Evolutionary conservation across 202 grass and related monocot genomes (phyloP).

Genomic region (Elaeis oleifera): DNA sequence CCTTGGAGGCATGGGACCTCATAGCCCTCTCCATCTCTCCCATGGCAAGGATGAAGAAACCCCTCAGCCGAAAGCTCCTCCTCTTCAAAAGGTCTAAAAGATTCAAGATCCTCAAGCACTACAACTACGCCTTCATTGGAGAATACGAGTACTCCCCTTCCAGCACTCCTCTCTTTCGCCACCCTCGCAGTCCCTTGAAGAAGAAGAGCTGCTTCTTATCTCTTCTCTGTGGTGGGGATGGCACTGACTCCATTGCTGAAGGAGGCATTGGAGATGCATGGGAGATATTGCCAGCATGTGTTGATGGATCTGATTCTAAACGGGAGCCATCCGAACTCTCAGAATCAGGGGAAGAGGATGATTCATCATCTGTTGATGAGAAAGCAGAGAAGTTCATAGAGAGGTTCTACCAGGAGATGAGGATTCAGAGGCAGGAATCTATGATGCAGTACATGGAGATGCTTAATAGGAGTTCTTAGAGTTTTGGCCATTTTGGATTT

Average conservation of each 20-base stretch:
- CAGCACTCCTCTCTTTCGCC: constrained; percentile 41
- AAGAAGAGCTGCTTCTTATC: constrained; percentile 36
- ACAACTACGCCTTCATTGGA: constrained; percentile 64
- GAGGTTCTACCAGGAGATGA: constrained; percentile 76
- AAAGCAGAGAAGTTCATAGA: constrained; percentile 83
- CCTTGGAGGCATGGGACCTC: constrained; percentile 59
- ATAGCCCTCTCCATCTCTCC: constrained; percentile 38
- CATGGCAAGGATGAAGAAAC: constrained; percentile 41
- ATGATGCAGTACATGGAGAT: constrained; percentile 29
- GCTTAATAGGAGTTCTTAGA: constrained; percentile 17
- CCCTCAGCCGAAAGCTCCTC: constrained; percentile 37
- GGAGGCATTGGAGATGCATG: constrained; percentile 20
- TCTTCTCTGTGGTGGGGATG: constrained; percentile 26
- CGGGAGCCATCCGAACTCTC: neutral
- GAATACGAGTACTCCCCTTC: constrained; percentile 94
- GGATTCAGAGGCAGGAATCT: constrained; percentile 58
- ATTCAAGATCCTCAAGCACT: constrained; percentile 52
- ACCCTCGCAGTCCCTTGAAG: constrained; percentile 22
- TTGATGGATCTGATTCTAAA: constrained; percentile 11
- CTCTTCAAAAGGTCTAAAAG: constrained; percentile 48
- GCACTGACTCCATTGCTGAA: constrained; percentile 18
- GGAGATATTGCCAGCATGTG: neutral
- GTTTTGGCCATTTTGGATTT: constrained; percentile 6
- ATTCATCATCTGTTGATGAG: constrained; percentile 31
- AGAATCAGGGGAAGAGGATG: constrained; percentile 5